A percentile compares a stretch with the other conserved stretches of the same genome.
Conservation (phyloP, 805 yeast species). For the Sugiyamaella smithiae region DNA sequence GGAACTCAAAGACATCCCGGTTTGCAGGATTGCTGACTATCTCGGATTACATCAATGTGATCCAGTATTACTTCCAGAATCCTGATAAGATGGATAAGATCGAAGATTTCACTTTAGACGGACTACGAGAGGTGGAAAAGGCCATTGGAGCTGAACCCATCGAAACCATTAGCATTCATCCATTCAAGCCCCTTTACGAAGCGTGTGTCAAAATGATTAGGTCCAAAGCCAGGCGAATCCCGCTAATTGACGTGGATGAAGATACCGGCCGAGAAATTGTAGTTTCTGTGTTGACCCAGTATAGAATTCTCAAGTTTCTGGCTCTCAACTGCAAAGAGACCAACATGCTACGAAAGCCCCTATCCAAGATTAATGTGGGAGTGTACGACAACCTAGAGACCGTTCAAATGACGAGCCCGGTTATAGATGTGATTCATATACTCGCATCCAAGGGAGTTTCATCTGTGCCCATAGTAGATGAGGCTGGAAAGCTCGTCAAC, state of each 20-base stretch:
- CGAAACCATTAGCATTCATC: conserved; percentile 86
- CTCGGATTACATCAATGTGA: conserved; percentile 89
- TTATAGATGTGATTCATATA: conserved; percentile 84
- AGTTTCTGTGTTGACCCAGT: conserved; percentile 92
- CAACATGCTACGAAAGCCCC: conserved; percentile 71
- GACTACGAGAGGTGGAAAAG: conserved; percentile 79
- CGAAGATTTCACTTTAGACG: conserved; percentile 80
- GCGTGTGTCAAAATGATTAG: conserved; percentile 91
- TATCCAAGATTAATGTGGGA: conserved; percentile 64
- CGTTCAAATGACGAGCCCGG: conserved; percentile 88
- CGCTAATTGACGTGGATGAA: conserved; percentile 91
- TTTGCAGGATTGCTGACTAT: conserved; percentile 94
- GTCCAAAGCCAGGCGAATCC: conserved; percentile 87
- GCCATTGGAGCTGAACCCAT: conserved; percentile 83
- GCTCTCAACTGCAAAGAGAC: conserved; percentile 96
- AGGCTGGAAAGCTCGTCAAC: conserved; percentile 63
- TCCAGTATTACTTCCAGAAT: conserved; percentile 82
- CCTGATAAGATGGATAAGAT: conserved; percentile 88
- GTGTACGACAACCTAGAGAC: conserved; percentile 55
- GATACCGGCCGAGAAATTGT: conserved; percentile 91
- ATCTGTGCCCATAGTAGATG: conserved; percentile 90
- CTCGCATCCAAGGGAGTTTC: conserved; percentile 79
- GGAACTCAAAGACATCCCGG: conserved; percentile 86
- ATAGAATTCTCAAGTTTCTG: conserved; percentile 91
- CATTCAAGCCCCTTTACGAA: conserved; percentile 82